Evolutionary conservation across 1,284 basidiomycete genomes (phyloP), one percentile per base, ranked within the genome.

Genomic region (Sanghuangporus weigelae): DNA sequence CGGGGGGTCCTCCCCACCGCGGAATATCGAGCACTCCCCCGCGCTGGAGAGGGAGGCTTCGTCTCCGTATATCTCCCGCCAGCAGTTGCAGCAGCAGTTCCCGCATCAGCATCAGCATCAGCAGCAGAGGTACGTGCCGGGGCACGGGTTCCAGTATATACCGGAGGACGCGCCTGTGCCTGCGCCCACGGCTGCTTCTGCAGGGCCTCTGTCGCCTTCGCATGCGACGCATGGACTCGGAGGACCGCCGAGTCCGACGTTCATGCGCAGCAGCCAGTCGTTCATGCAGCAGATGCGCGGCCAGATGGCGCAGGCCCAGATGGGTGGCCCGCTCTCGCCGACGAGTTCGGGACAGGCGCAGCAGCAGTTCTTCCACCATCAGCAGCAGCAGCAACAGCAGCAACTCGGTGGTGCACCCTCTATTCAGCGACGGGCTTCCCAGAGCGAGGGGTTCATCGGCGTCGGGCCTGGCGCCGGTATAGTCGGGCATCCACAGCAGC

Each of bases 71-170:
- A 48, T 60, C 48, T 14, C 67, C 48, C 69, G 57, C n/a, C 71
- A 67, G 3, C 44, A 46, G 21, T 19, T n/a, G 7, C 73, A 69
- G 57, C 73, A 69, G 57, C 74, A 84, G 14, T 31, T 31, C 26
- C 26, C 26, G 26, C 26, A 31, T 31, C 26, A n/a, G n/a, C n/a
- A 31, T 31, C 26, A 46, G 21, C 44, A 46, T n/a, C 73, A 69
- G 58, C 62, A 78, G 14, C 74, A 84, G 14, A 80, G 85, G 39
- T 87, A 83, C 72, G 83, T 84, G 58, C 83, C 85, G 0, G 84
- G 84, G 0, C 83, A 86, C 60, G 85, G 84, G 6, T 86, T 87
- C 61, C 84, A 87, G 63, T 85, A 85, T 67, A 73, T 84, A 12
- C 78, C 82, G 56, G 73, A 77, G 60, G 76, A 78, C 56, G 72